These are phyloP conservation scores for Suhomyces wounanorum DNA, from an alignment of 1,139 yeast species.

Conservation along the genomic window DNA sequence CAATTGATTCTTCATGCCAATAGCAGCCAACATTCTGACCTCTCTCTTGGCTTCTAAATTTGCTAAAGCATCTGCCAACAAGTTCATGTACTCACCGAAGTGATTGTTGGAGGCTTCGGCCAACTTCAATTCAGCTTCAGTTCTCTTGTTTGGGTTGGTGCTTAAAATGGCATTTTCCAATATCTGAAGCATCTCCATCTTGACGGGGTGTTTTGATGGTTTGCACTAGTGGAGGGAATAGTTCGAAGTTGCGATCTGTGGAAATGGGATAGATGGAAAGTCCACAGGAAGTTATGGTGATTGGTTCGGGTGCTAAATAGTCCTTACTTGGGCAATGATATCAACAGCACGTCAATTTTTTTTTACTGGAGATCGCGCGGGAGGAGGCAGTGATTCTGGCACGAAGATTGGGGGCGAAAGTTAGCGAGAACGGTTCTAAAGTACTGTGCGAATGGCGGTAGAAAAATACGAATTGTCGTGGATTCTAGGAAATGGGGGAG, in stretches of 20 bases:
- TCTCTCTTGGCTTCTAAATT: constrained; percentile 69
- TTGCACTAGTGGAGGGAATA: not conserved
- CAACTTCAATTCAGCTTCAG: constrained; percentile 80
- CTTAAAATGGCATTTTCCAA: constrained; percentile 77
- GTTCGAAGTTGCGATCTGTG: not conserved
- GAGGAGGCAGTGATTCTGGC: not conserved
- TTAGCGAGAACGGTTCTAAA: not conserved
- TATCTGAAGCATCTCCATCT: constrained; percentile 69
- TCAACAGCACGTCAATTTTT: constrained; percentile 1
- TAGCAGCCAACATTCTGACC: constrained; percentile 90
- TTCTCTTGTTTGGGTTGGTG: constrained; percentile 67
- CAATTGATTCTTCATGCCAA: constrained; percentile 83
- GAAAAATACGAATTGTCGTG: not conserved
- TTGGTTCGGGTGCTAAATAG: not conserved
- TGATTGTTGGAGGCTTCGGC: constrained; percentile 71
- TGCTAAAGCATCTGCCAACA: constrained; percentile 72
- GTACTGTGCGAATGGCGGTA: not conserved
- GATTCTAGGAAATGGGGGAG: not conserved
- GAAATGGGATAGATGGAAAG: not conserved
- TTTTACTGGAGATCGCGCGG: constrained; percentile 1
- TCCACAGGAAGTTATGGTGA: not conserved
- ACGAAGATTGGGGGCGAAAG: not conserved
- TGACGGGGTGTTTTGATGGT: constrained; percentile 4
- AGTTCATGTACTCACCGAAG: constrained; percentile 69
- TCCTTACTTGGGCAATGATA: not conserved